Base-by-base conservation (phyloP, 2,329 filamentous ascomycete species). In the Monosporascus sp. region DNA sequence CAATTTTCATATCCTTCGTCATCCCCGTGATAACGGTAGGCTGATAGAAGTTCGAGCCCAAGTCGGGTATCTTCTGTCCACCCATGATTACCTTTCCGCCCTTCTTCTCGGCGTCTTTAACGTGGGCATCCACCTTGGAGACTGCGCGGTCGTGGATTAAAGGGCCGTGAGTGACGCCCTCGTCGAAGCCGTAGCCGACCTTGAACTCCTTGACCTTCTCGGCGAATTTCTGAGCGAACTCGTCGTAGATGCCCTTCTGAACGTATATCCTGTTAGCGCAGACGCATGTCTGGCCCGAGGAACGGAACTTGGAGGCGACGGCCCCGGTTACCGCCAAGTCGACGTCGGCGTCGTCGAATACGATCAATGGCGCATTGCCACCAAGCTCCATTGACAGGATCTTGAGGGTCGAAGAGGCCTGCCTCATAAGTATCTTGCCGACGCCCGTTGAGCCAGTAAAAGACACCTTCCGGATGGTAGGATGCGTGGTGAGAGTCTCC, bases 331-430 rank as follows among this genome's bases (percentile, higher is more conserved):
- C 91, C 2, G 94, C 94, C 5, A 78, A 75, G 55, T 97, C 92
- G 20, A 97, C 74, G 67, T 97, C 90, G 20, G 93, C 89, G 65
- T 97, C 93, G 65, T 97, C 91, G 66, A 97, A 97, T 37, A 97
- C 91, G 60, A 97, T 97, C 69, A 97, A 96, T 1, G 93, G 93
- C 0, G 93, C 89, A 69, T 97, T 97, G 48, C 93, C 94, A 52
- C 93, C 93, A 1, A 97, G 86, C 70, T 97, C 93, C 70, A 96
- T 88, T 0, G 89, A 94, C 41, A 86, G 69, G 60, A 85, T 81
- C 80, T 97, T 97, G 61, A 97, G 75, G 0, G 91, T 96, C 41
- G 82, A 80, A 0, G 91, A 84, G 11, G 88, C 87, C 72, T 97
- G 92, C 75, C 89, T 88, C 91, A 97, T 96, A 52, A 99, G 82